phyloP scores from a whole-genome alignment of 140 eudicot genomes.

The Ambrosia hybrid region DNA sequence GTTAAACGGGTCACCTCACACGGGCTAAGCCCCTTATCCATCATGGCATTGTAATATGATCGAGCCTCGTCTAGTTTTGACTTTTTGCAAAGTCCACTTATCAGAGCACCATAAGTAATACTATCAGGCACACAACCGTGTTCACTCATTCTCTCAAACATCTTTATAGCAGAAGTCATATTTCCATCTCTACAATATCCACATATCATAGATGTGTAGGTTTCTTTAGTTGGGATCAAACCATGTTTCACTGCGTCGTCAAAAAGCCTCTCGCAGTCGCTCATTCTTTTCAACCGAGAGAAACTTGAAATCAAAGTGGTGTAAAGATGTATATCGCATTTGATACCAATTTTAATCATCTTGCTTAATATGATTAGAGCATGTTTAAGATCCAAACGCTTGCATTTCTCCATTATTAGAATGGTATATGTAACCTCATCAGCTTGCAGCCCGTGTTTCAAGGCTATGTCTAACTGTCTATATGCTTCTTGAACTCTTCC shows the following conservation, averaged over 20 bases:
- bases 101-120: conserved; percentile 72
- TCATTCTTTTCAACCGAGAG: conserved; percentile 50
- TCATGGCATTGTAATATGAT: conserved; percentile 58
- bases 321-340: conserved; percentile 63
- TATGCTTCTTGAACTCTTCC: conserved; percentile 68
- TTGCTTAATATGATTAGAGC: conserved; percentile 54
- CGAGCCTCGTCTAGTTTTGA: conserved; percentile 63
- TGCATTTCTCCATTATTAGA: conserved; percentile 58
- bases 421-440: conserved; percentile 79
- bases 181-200: conserved; percentile 71
- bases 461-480: conserved; percentile 38
- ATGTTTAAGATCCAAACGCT: conserved; percentile 44
- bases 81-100: conserved; percentile 86
- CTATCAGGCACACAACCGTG: conserved; percentile 81
- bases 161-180: conserved; percentile 40
- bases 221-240: conserved; percentile 64
- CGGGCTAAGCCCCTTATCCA: conserved; percentile 67
- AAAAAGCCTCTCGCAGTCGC: conserved; percentile 61
- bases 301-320: conserved; percentile 65
- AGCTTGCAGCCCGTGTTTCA: conserved; percentile 46
- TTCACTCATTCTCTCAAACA: conserved; percentile 58
- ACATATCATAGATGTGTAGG: conserved; percentile 84
- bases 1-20: conserved; percentile 90
- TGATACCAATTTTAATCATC: conserved; percentile 63
- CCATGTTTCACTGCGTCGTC: conserved; percentile 58